phyloP scores from a whole-genome alignment of 495 filamentous ascomycete genomes.

The Xylaria palmicola region DNA sequence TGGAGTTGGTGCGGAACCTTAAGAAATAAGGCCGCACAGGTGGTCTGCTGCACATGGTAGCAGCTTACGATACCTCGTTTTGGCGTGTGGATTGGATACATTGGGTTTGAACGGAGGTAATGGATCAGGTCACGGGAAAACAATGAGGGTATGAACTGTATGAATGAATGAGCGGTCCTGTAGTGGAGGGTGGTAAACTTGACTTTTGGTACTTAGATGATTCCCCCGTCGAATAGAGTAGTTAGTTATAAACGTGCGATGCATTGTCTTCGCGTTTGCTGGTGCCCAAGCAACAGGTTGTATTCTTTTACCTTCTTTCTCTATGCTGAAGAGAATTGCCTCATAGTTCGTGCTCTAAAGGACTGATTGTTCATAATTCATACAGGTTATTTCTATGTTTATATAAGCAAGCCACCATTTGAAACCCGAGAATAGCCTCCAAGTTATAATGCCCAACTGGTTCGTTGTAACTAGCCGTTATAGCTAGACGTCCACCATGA shows the following conservation, averaged over 20 bases:
- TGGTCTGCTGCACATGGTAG: not conserved
- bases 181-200: slow-evolving; percentile 11
- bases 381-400: too few species aligned
- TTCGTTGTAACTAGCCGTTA: too few species aligned
- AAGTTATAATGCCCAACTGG: too few species aligned
- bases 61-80: too few species aligned
- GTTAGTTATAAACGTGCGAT: slow-evolving; percentile 1
- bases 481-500: too few species aligned
- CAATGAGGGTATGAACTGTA: slow-evolving; percentile 19
- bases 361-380: too few species aligned
- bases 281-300: not conserved
- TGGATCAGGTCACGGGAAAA: slow-evolving; percentile 7
- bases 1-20: slow-evolving; percentile 27
- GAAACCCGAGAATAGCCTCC: too few species aligned
- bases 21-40: slow-evolving; percentile 15
- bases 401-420: too few species aligned
- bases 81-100: not conserved
- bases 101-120: not conserved
- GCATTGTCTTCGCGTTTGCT: not conserved
- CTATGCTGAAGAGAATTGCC: too few species aligned
- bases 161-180: slow-evolving; percentile 16
- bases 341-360: too few species aligned
- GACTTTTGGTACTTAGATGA: slow-evolving; percentile 18
- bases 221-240: slow-evolving; percentile 17
- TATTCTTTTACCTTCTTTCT: too few species aligned